phyloP scores from a whole-genome alignment of 495 filamentous ascomycete genomes.

The Hypoxylon subgilvum region DNA sequence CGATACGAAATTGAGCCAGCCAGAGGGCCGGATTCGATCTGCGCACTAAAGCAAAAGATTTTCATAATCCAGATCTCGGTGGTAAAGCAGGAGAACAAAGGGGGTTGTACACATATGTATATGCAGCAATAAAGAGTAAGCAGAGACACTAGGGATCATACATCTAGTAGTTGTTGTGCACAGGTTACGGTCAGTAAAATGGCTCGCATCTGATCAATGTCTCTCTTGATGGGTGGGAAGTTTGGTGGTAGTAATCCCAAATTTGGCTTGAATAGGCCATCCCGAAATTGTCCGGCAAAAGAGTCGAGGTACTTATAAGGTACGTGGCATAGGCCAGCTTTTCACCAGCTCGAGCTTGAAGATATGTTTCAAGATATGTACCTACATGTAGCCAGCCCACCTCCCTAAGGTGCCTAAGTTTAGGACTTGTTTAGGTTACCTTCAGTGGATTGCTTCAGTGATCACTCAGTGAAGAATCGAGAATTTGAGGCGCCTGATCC shows the following conservation, averaged over 20 bases:
- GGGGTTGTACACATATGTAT: too few species aligned
- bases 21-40: constrained; percentile 20
- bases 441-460: constrained; percentile 16
- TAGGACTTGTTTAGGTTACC: background rate
- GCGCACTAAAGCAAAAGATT: constrained; percentile 7
- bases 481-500: constrained; percentile 9
- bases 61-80: constrained; percentile 16
- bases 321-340: constrained; percentile 5
- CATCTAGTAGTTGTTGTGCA: background rate
- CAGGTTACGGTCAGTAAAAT: constrained; percentile 10
- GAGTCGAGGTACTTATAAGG: background rate
- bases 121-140: constrained; percentile 26
- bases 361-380: too few species aligned
- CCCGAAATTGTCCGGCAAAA: constrained; percentile 37
- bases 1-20: constrained; percentile 21
- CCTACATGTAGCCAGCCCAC: too few species aligned
- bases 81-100: constrained; percentile 4
- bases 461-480: constrained; percentile 1
- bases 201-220: constrained; percentile 27
- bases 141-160: background rate
- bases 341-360: background rate
- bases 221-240: too few species aligned
- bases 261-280: constrained; percentile 29
- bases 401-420: too few species aligned
- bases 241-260: background rate